These are phyloP conservation scores for Hammondia hammondi DNA, from an alignment of 169 alveolate species.

Conservation along the genomic window DNA sequence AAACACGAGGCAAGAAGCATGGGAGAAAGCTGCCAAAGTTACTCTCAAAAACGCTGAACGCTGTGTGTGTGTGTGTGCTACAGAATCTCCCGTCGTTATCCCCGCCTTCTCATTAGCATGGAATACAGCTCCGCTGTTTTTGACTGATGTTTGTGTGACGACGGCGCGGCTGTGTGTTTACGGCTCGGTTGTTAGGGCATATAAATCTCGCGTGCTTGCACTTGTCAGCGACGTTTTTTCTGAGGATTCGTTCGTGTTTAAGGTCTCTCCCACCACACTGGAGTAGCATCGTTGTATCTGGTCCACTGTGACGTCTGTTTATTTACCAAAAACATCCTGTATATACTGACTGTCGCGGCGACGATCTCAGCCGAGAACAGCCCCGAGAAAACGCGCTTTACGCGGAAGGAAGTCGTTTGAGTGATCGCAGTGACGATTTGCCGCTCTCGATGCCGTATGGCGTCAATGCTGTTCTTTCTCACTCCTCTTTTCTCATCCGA, in stretches of 20 bases:
- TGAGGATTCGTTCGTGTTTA: not conserved
- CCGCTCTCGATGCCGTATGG: not conserved
- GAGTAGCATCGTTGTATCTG: too few species aligned
- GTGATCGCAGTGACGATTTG: not conserved
- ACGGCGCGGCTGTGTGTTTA: not conserved
- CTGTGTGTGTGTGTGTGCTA: not conserved
- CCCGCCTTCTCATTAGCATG: not conserved
- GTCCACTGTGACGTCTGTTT: not conserved
- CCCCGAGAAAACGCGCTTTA: not conserved
- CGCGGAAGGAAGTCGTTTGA: not conserved
- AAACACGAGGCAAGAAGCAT: too few species aligned
- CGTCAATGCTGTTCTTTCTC: not conserved
- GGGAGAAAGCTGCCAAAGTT: too few species aligned
- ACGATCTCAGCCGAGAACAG: not conserved
- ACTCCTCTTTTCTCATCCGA: not conserved
- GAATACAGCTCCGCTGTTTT: not conserved
- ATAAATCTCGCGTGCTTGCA: not conserved
- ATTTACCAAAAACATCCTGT: not conserved
- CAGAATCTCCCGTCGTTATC: not conserved
- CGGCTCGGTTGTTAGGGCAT: not conserved
- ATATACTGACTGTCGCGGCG: not conserved
- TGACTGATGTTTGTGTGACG: not conserved
- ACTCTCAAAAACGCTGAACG: too few species aligned
- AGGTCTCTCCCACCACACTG: not conserved
- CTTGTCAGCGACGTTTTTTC: not conserved